Conservation (phyloP, 768 basidiomycete genomes). For the Lactarius tabidus region DNA sequence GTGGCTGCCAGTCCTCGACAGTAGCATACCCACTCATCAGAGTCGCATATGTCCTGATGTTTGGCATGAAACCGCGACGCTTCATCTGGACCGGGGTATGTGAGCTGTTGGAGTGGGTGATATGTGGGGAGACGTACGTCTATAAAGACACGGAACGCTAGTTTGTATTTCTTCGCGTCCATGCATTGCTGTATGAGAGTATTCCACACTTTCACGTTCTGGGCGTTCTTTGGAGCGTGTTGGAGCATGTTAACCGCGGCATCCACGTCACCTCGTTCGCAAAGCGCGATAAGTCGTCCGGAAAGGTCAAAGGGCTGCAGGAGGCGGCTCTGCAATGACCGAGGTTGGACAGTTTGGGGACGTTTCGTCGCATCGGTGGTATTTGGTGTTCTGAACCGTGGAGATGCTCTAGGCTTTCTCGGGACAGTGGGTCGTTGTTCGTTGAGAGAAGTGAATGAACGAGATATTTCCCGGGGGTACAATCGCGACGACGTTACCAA, state of each 20-base stretch:
- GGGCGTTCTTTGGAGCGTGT: constrained; percentile 64
- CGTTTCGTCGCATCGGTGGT: not conserved
- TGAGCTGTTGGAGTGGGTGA: not conserved
- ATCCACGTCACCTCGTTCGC: constrained; percentile 51
- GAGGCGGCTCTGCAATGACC: not conserved
- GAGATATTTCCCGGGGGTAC: not conserved
- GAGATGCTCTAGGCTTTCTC: not conserved
- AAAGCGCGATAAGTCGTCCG: constrained; percentile 52
- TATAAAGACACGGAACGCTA: constrained; percentile 60
- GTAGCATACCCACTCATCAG: constrained; percentile 61
- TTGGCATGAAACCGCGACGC: constrained; percentile 71
- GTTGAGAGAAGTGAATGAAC: not conserved
- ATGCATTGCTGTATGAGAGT: constrained; percentile 66
- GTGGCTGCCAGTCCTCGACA: constrained; percentile 56
- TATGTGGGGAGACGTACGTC: constrained; percentile 47
- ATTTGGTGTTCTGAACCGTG: not conserved
- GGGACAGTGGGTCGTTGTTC: not conserved
- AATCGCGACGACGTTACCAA: constrained; percentile 1
- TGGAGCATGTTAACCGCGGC: constrained; percentile 65
- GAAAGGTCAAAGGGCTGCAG: constrained; percentile 63
- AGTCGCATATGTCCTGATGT: constrained; percentile 61
- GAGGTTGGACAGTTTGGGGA: not conserved
- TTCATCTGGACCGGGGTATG: constrained; percentile 59
- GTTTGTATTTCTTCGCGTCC: constrained; percentile 50
- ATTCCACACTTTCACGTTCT: constrained; percentile 77